A percentile compares a stretch with the other conserved stretches of the same genome.
Conservation (phyloP, 495 filamentous ascomycete genomes). For the Penicillium psychrofluorescens region DNA sequence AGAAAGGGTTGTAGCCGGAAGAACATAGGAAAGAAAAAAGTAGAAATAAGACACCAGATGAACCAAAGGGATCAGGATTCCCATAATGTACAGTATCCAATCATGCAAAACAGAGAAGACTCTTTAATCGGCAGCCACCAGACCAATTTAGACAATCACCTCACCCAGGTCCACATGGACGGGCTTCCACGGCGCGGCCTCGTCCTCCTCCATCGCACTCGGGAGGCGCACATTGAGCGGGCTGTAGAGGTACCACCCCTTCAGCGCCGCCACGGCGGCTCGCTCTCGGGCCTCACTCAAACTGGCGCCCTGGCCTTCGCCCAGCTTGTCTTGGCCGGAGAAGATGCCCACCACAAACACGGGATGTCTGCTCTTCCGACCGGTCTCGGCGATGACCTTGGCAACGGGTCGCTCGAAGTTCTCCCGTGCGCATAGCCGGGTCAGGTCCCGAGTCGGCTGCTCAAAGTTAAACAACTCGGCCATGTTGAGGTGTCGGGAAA, state of each 20-base stretch:
- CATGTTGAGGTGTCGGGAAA: slow-evolving; percentile 72
- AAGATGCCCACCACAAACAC: slow-evolving; percentile 95
- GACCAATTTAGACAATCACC: slow-evolving; percentile 57
- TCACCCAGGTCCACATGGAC: slow-evolving; percentile 84
- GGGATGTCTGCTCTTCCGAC: slow-evolving; percentile 69
- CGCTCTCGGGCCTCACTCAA: slow-evolving; percentile 68
- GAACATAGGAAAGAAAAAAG: slow-evolving; percentile 8
- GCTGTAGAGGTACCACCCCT: slow-evolving; percentile 93
- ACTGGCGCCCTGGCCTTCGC: slow-evolving; percentile 71
- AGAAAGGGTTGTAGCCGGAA: slow-evolving; percentile 10
- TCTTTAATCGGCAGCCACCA: slow-evolving; percentile 13
- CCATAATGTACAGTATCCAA: slow-evolving; percentile 40
- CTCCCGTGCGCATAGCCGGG: slow-evolving; percentile 74
- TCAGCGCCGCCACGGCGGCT: slow-evolving; percentile 76
- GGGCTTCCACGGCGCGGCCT: slow-evolving; percentile 66
- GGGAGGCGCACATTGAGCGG: slow-evolving; percentile 67
- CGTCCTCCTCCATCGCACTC: slow-evolving; percentile 66
- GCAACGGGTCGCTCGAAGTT: slow-evolving; percentile 84
- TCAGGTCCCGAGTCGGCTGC: slow-evolving; percentile 73
- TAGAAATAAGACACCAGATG: slow-evolving; percentile 27
- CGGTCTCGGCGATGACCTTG: slow-evolving; percentile 80
- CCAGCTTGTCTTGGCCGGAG: slow-evolving; percentile 78
- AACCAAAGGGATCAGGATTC: slow-evolving; percentile 29
- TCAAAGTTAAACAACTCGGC: slow-evolving; percentile 72
- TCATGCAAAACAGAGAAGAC: slow-evolving; percentile 23